Base-by-base conservation (phyloP, 2,329 filamentous ascomycete species). In the Basipetospora chlamydospora region DNA sequence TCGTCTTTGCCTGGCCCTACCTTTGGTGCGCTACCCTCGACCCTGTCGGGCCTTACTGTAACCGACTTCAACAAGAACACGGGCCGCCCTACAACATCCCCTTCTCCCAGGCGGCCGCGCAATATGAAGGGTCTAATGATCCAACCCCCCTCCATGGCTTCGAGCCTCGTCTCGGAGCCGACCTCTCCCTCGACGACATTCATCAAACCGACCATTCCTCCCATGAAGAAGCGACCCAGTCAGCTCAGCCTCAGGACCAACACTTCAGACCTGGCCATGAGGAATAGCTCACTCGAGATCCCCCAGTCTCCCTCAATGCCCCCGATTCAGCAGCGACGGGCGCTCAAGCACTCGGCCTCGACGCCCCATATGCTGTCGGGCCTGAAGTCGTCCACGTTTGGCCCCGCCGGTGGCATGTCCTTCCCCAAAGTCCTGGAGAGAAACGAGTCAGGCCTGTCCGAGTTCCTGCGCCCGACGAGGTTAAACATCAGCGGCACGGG, bases 121-220 rank as follows among this genome's bases (percentile, higher is more conserved):
- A 90, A 90, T 50, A 78, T 86, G 59, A 90, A 90, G 58, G 82
- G 82, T 26, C 66, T 90, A 4, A 86, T 80, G 2, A 81, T 90
- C 31, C 81, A 87, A 48, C 75, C 67, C 37, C 78, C 63, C 0
- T 57, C 56, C 9, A 51, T 57, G 33, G 58, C 59, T 26, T 56
- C 64, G 7, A 59, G 66, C 48, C 53, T 68, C 45, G 6, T 29
- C 29, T 31, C 35, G 13, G 25, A 56, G 64, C 8, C 59, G 63
- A 74, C 77, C 0, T 80, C 82, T 28, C 79, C 82, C 6, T 83
- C 80, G 3, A 80, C 80, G 4, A 74, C 74, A 2, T 90, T 90
- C 50, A 85, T 87, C 49, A 86, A 86, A 54, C 83, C 83, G 7
- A 71, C 68, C 30, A 81, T 82, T 30, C 79, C 80, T 3, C 64